Percentiles rank a stretch among this genome's conserved stretches.
phyloP scores from a whole-genome alignment of 2,329 filamentous ascomycete species.

The Penicillium sp. region DNA sequence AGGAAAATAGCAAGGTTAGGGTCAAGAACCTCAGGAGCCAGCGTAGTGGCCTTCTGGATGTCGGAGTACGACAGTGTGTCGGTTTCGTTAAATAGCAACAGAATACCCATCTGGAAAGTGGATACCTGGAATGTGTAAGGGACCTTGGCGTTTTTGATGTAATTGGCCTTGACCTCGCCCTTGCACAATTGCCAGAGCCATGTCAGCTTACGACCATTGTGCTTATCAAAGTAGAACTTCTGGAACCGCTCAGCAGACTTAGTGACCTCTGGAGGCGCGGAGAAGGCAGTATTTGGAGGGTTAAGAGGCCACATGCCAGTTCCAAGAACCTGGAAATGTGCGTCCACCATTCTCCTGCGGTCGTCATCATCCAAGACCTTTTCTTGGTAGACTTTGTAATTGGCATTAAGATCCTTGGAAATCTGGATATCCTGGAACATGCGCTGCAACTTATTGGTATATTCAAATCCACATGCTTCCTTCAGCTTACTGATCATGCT shows the following conservation, averaged over 20 bases:
- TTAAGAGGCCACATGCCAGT: conserved; percentile 97
- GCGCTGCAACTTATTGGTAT: conserved; percentile 98
- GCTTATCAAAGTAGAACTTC: conserved; percentile 93
- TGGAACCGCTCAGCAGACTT: conserved; percentile 87
- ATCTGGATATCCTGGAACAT: conserved; percentile 99
- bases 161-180: conserved; percentile 91
- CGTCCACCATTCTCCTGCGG: conserved; percentile 72
- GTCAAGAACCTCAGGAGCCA: conserved; percentile 81
- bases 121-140: conserved; percentile 97
- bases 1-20: conserved; percentile 81
- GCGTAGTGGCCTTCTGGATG: conserved; percentile 75
- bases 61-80: conserved; percentile 85
- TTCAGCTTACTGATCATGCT: conserved; percentile 99
- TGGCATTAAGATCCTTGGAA: conserved; percentile 91
- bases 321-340: conserved; percentile 87
- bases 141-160: conserved; percentile 83
- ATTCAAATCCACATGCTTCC: conserved; percentile 97
- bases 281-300: conserved; percentile 83
- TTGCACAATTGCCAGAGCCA: conserved; percentile 99
- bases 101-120: conserved; percentile 95
- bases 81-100: conserved; percentile 90
- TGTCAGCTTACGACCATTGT: conserved; percentile 91
- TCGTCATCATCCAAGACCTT: conserved; percentile 65
- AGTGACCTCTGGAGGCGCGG: conserved; percentile 79
- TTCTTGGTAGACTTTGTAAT: conserved; percentile 77